phyloP scores from a whole-genome alignment of 1,139 yeast genomes.

The Blastobotrys serpentis region DNA sequence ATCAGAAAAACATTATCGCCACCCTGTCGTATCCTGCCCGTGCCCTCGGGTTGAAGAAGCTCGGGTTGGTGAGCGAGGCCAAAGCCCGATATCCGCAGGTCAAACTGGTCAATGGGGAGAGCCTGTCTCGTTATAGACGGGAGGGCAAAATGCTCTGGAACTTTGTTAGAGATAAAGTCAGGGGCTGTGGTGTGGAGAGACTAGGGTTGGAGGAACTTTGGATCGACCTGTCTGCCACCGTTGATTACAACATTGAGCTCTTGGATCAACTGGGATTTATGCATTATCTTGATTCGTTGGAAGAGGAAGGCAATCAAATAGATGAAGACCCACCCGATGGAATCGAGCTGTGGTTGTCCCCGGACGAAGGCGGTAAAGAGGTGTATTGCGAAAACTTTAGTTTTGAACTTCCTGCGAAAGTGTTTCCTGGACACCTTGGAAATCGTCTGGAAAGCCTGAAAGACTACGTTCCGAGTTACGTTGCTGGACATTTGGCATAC shows the following conservation, averaged over 20 bases:
- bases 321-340: constrained; percentile 24
- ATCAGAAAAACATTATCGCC: constrained; percentile 39
- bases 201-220: constrained; percentile 42
- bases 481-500: constrained; percentile 36
- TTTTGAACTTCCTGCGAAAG: constrained; percentile 31
- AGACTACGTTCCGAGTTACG: constrained; percentile 22
- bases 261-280: constrained; percentile 22
- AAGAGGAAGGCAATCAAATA: constrained; percentile 18
- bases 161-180: constrained; percentile 30
- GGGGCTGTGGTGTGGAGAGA: constrained; percentile 35
- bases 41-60: constrained; percentile 36
- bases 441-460: constrained; percentile 5
- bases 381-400: constrained; percentile 34
- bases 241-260: constrained; percentile 24
- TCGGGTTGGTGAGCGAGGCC: constrained; percentile 31
- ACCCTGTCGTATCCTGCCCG: constrained; percentile 41
- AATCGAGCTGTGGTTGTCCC: constrained; percentile 19
- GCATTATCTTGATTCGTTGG: constrained; percentile 12
- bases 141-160: constrained; percentile 37
- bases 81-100: constrained; percentile 31
- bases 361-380: constrained; percentile 11
- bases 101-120: constrained; percentile 39
- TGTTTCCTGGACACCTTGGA: constrained; percentile 26
- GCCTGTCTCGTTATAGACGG: constrained; percentile 34
- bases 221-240: constrained; percentile 34